Evolutionary conservation across 2,329 filamentous ascomycete species (phyloP), one percentile per base, ranked within the genome.

Genomic region (Ceratocystis albifundus): DNA sequence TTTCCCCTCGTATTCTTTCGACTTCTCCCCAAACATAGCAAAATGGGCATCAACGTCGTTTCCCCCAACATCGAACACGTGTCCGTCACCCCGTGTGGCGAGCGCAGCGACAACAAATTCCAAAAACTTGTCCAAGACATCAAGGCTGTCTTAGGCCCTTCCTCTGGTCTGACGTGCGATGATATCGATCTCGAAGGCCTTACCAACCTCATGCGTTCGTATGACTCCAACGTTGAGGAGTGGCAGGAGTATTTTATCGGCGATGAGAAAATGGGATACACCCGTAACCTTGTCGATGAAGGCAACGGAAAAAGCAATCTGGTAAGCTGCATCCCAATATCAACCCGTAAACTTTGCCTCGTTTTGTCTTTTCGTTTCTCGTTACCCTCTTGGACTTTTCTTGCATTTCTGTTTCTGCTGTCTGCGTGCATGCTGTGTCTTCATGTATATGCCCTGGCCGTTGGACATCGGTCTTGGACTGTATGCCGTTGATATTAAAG

Each of bases 221-320:
- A 96, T 75, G 74, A 80, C 63, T 90, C 88, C 61, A 77, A 84
- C 48, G 80, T 86, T 66, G 75, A 78, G 30, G 86, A 92, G 66
- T 96, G 92, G 92, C 73, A 77, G 65, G 80, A 79, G 69, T 96
- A 89, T 76, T 89, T 88, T 32, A 82, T 93, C 71, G 82, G 81
- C n/a, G 88, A 96, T 72, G 71, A 77, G 20, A 85, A 80, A 69
- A 80, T 86, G 71, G 82, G 83, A 1, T 96, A 96, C 75, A 96
- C 92, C 12, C 80, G 92, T 66, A 96, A 96, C 73, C 82, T 96
- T 3, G 90, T 96, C 57, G 90, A 96, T 72, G 88, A 91, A 73
- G 90, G 91, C 2, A 96, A 96, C 71, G 90, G 77, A 68, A 89
- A 89, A 75, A 86, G 85, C 72, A 90, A 90, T 71, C 74, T 90